Conservation (phyloP, 345 rosid genomes). For the Sonneratia caseolaris region DNA sequence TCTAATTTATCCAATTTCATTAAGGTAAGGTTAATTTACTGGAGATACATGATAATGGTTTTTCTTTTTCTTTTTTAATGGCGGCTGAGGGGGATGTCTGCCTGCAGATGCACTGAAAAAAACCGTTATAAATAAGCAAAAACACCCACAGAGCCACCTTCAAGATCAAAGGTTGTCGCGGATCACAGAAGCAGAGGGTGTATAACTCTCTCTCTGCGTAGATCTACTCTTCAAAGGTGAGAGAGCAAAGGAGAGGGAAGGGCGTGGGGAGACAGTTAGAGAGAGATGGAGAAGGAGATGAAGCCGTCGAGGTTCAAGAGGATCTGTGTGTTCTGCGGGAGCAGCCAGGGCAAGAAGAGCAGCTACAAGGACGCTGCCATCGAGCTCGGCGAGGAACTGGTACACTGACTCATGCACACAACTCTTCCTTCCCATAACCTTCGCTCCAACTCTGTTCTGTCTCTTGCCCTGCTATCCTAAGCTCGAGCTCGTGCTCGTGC, state of each 20-base stretch:
- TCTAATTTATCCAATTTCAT: no score
- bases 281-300: slow-evolving; percentile 20
- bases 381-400: slow-evolving; percentile 41
- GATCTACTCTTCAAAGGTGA: not conserved
- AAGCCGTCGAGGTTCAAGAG: slow-evolving; percentile 27
- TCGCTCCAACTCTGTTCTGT: not conserved
- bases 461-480: not conserved
- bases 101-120: not conserved
- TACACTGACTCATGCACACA: slow-evolving; percentile 3
- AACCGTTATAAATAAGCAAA: slow-evolving; percentile 1
- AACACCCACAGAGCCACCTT: not conserved
- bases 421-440: not conserved
- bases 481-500: not conserved
- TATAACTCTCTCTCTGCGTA: not conserved
- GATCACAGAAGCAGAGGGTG: not conserved
- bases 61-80: not conserved
- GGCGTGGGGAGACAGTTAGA: not conserved
- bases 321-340: slow-evolving; percentile 44
- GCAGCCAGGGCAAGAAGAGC: slow-evolving; percentile 42
- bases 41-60: not conserved
- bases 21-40: not conserved
- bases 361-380: slow-evolving; percentile 40
- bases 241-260: not conserved
- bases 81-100: not conserved
- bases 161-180: not conserved